Evolutionary conservation across 177 flowering plant genomes (phyloP).

Genomic region (Vitis hybrid): DNA sequence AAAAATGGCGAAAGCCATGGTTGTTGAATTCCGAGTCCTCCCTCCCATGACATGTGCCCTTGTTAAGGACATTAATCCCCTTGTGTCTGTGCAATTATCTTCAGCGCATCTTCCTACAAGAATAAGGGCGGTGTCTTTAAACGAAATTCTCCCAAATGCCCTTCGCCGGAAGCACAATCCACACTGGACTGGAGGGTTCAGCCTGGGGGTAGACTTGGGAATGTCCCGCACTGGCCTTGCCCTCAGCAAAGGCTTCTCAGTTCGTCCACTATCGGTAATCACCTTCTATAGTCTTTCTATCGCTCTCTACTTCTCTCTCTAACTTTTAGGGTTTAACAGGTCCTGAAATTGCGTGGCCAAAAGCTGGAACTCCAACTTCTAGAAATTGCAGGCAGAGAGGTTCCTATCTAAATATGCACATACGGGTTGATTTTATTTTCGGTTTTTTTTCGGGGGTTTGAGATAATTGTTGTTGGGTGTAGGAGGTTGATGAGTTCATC

Average conservation of each 20-base stretch:
- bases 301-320: background rate
- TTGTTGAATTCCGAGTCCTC: no score
- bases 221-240: slow-evolving; percentile 84
- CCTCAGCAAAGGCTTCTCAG: slow-evolving; percentile 77
- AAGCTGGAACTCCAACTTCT: slow-evolving; percentile 74
- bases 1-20: no score
- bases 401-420: background rate
- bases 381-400: slow-evolving; percentile 65
- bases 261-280: slow-evolving; percentile 76
- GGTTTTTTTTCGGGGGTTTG: no score
- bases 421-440: no score
- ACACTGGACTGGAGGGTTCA: slow-evolving; percentile 74
- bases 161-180: slow-evolving; percentile 52
- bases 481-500: slow-evolving; percentile 90
- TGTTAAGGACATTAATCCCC: no score
- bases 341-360: slow-evolving; percentile 66
- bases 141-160: slow-evolving; percentile 76
- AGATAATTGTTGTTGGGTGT: background rate
- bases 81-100: no score
- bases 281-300: background rate
- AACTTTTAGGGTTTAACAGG: slow-evolving; percentile 30
- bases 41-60: no score
- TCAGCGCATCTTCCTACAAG: background rate
- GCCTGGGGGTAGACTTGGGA: slow-evolving; percentile 84
- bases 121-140: slow-evolving; percentile 12